Conservation (phyloP, 192 early-diverging fungal species). For the Coemansia sp. region DNA sequence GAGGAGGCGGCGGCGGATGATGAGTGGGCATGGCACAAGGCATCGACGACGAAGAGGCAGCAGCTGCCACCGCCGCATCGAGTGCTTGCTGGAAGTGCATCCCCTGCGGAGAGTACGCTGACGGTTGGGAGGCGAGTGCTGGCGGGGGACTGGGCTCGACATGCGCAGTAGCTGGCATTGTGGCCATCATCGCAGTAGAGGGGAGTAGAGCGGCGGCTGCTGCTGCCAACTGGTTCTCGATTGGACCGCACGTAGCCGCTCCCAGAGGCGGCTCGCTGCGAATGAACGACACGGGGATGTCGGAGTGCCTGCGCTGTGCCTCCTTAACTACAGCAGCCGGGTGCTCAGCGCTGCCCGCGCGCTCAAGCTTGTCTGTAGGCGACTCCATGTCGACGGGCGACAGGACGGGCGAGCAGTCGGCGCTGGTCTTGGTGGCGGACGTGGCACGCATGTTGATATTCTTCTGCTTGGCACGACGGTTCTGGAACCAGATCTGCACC, state of each 20-base stretch:
- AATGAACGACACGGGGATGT: conserved; percentile 27
- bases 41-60: conserved; percentile 4
- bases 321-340: background rate
- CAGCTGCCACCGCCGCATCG: conserved; percentile 7
- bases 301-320: conserved; percentile 40
- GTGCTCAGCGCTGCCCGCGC: conserved; percentile 27
- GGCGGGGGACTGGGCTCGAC: conserved; percentile 14
- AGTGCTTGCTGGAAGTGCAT: background rate
- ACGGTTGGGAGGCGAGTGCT: background rate
- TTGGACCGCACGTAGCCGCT: conserved; percentile 14
- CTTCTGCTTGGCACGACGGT: conserved; percentile 77
- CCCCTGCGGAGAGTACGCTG: background rate
- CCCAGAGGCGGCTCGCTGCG: conserved; percentile 9
- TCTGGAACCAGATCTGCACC: conserved; percentile 87
- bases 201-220: background rate
- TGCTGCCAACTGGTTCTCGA: conserved; percentile 10
- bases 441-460: conserved; percentile 48
- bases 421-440: conserved; percentile 5
- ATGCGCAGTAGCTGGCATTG: conserved; percentile 18
- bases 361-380: conserved; percentile 12
- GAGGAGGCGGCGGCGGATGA: conserved; percentile 10
- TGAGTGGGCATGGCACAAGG: conserved; percentile 4
- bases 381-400: conserved; percentile 1
- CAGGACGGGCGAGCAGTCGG: background rate
- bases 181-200: conserved; percentile 17